Base-by-base conservation (phyloP, 768 basidiomycete species). In the Hydnomerulius pinastri region DNA sequence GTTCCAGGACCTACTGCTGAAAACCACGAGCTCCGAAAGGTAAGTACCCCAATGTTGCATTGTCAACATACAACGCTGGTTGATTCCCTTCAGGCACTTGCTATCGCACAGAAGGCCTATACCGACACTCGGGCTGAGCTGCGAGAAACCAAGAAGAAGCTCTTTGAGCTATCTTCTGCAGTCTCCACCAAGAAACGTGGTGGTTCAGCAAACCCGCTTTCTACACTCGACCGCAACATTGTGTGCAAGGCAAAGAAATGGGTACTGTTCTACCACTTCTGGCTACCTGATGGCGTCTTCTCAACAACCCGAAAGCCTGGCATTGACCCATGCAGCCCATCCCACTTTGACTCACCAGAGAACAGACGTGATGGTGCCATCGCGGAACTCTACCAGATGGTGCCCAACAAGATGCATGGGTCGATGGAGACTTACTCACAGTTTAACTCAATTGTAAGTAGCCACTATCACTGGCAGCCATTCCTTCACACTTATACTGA, bases 1-100 rank as follows among this genome's bases (percentile, higher is more conserved):
- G 46, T 48, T 18, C 46, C 46, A 18, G 46, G 46, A 10, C 27
- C 46, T 10, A 23, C 36, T 23, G 37, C 46, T 4, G 36, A 40
- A 29, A 27, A 28, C 28, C 24, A 40, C 9, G 36, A 39, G 12
- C 36, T 48, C 12, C 20, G 25, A 27, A 48, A 48, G 46, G 46
- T 48, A 30, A 39, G 46, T n/a, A n/a, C n/a, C n/a, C n/a, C n/a
- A n/a, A n/a, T n/a, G n/a, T n/a, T n/a, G n/a, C n/a, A n/a, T n/a
- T n/a, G n/a, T n/a, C n/a, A n/a, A n/a, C n/a, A n/a, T n/a, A n/a
- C n/a, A n/a, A n/a, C n/a, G n/a, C n/a, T n/a, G n/a, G n/a, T 9
- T 38, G 37, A 18, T 21, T 21, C 37, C 20, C 20, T 17, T 38
- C 20, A 48, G 35, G 46, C 46, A 24, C 46, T 48, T 18, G 18